Evolutionary conservation across 2,329 filamentous ascomycete species (phyloP).

Genomic region (Aureobasidium subglaciale): DNA sequence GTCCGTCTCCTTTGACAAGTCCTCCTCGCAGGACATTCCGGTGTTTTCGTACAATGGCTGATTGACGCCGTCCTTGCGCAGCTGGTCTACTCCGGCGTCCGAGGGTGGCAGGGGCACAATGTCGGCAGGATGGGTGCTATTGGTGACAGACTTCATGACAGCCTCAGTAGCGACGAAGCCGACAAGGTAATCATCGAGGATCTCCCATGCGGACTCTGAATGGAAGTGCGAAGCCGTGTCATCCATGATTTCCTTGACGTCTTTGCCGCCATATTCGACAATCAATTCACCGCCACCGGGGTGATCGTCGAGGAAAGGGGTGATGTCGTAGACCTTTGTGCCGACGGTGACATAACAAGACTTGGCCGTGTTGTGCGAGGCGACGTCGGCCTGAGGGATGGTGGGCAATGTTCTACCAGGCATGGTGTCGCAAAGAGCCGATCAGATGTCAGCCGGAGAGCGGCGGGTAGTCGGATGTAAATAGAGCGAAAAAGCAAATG

Average conservation of each 20-base stretch:
- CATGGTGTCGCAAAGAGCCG: slow-evolving; percentile 44
- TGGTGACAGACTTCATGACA: slow-evolving; percentile 43
- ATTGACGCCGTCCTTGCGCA: slow-evolving; percentile 38
- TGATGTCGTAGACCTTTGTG: slow-evolving; percentile 88
- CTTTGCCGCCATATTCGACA: slow-evolving; percentile 82
- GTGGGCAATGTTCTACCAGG: slow-evolving; percentile 75
- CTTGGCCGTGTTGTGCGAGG: slow-evolving; percentile 67
- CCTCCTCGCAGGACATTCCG: slow-evolving; percentile 83
- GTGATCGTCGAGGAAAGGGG: slow-evolving; percentile 81
- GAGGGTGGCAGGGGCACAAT: slow-evolving; percentile 49
- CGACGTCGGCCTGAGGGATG: slow-evolving; percentile 72
- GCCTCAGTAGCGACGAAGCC: slow-evolving; percentile 67
- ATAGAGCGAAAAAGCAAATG: background rate
- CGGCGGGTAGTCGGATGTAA: background rate
- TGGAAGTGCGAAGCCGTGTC: slow-evolving; percentile 79
- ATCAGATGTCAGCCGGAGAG: background rate
- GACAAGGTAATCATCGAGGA: slow-evolving; percentile 78
- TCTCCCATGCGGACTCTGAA: slow-evolving; percentile 90
- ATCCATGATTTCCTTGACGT: slow-evolving; percentile 73
- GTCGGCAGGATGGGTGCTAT: slow-evolving; percentile 41
- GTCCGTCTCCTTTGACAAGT: slow-evolving; percentile 82
- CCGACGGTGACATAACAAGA: slow-evolving; percentile 93
- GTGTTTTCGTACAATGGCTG: slow-evolving; percentile 53
- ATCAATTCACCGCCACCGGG: slow-evolving; percentile 86
- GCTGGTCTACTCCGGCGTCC: slow-evolving; percentile 40